Evolutionary conservation across 1,139 yeast species (phyloP).

Genomic region (Magnusiomyces suaveolens): DNA sequence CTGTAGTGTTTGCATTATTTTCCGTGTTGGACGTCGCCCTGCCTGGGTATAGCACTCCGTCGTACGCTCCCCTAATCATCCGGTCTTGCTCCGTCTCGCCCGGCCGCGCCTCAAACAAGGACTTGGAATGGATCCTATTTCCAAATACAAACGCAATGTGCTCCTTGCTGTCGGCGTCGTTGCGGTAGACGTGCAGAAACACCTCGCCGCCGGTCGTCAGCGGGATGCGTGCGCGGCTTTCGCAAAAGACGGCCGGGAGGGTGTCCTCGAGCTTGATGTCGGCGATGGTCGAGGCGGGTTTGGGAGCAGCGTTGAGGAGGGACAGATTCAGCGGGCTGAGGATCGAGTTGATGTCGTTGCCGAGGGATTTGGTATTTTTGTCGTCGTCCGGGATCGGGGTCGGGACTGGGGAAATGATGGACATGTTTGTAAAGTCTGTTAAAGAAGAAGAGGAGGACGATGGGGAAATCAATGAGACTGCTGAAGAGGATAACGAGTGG

Average conservation of each 20-base stretch:
- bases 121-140: conserved; percentile 70
- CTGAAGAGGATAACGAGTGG: neutral
- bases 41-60: conserved; percentile 83
- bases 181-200: conserved; percentile 78
- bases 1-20: neutral
- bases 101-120: conserved; percentile 51
- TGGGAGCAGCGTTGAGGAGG: neutral
- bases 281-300: neutral
- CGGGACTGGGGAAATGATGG: conserved; percentile 3
- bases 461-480: neutral
- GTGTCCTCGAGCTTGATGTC: conserved; percentile 22
- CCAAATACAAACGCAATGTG: conserved; percentile 97
- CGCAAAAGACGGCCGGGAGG: conserved; percentile 72
- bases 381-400: neutral
- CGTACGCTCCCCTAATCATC: conserved; percentile 95
- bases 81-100: conserved; percentile 84
- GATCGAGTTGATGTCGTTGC: neutral
- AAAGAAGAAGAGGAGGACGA: neutral
- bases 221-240: conserved; percentile 88
- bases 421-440: neutral
- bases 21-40: conserved; percentile 42
- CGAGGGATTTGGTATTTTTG: neutral
- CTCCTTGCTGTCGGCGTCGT: conserved; percentile 80
- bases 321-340: neutral
- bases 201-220: conserved; percentile 92